Evolutionary conservation across 352 stramenopile genomes (phyloP).

Genomic region (Phytophthora colocasiae): DNA sequence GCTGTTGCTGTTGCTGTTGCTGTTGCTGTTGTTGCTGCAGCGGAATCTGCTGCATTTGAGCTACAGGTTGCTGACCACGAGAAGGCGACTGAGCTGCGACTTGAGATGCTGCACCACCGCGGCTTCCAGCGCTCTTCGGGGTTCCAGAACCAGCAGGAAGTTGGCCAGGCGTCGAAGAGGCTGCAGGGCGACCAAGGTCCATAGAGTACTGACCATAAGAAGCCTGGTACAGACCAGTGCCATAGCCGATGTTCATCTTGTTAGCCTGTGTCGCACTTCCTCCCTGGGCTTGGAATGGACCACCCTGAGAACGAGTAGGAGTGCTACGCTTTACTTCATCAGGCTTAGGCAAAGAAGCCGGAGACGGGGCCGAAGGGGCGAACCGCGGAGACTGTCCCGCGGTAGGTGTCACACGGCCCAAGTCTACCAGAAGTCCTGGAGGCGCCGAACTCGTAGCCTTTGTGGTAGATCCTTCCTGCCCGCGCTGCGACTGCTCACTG

Average conservation of each 20-base stretch:
- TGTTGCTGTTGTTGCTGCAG: constrained; percentile 48
- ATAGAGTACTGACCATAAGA: constrained; percentile 88
- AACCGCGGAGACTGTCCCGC: constrained; percentile 70
- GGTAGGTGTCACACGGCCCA: constrained; percentile 73
- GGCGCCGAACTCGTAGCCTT: constrained; percentile 66
- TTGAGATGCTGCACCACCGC: constrained; percentile 24
- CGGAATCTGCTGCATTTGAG: constrained; percentile 51
- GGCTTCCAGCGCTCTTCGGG: constrained; percentile 54
- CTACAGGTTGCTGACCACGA: constrained; percentile 46
- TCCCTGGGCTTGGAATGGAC: constrained; percentile 56
- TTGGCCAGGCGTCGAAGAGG: constrained; percentile 43
- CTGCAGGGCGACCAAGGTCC: constrained; percentile 59
- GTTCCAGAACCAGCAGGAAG: constrained; percentile 56
- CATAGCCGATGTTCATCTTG: constrained; percentile 77
- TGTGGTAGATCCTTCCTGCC: constrained; percentile 27
- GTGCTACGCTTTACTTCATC: constrained; percentile 85
- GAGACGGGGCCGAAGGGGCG: constrained; percentile 79
- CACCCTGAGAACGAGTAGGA: constrained; percentile 58
- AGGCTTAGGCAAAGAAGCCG: constrained; percentile 86
- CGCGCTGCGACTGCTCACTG: constrained; percentile 37
- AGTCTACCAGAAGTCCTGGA: constrained; percentile 74
- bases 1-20: constrained; percentile 29
- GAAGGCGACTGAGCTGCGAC: constrained; percentile 66
- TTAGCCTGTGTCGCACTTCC: constrained; percentile 49
- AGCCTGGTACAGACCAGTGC: constrained; percentile 71